Evolutionary conservation across 2,329 filamentous ascomycete genomes (phyloP).

Genomic region (Chrysoporthe cubensis): DNA sequence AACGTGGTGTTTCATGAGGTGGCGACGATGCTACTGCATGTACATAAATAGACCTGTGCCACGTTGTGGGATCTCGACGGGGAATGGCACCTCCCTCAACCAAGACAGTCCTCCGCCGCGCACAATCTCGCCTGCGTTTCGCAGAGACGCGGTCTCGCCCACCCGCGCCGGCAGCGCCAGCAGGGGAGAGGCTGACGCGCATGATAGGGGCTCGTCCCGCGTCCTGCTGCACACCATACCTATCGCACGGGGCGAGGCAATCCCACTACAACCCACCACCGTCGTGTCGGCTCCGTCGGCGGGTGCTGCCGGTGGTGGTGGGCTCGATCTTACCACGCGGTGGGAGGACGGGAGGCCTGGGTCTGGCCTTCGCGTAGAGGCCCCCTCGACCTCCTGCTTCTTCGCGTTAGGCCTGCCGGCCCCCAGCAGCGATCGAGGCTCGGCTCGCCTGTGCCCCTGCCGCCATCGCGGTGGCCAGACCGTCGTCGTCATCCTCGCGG

Average conservation of each 20-base stretch:
- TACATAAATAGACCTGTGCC: not conserved
- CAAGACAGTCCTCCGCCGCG: not conserved
- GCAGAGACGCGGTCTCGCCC: not conserved
- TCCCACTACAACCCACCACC: too few species aligned
- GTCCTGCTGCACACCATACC: not conserved
- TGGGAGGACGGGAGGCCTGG: too few species aligned
- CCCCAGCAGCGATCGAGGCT: not conserved
- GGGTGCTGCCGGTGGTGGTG: too few species aligned
- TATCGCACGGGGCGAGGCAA: not conserved
- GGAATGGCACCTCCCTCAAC: not conserved
- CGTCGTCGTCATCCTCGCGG: not conserved
- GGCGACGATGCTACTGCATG: too few species aligned
- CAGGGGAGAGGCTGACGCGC: not conserved
- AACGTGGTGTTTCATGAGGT: too few species aligned
- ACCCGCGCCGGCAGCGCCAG: not conserved
- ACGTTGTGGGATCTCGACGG: not conserved
- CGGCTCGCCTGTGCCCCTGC: too few species aligned
- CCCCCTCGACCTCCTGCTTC: slow-evolving; percentile 14
- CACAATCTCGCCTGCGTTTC: not conserved
- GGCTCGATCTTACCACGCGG: not conserved
- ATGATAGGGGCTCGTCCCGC: not conserved
- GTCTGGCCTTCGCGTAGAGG: too few species aligned
- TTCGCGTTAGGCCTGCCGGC: slow-evolving; percentile 18
- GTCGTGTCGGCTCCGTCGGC: too few species aligned
- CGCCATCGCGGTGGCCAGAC: too few species aligned